phyloP scores from a whole-genome alignment of 2,329 filamentous ascomycete genomes.

The Penicillium nordicum region DNA sequence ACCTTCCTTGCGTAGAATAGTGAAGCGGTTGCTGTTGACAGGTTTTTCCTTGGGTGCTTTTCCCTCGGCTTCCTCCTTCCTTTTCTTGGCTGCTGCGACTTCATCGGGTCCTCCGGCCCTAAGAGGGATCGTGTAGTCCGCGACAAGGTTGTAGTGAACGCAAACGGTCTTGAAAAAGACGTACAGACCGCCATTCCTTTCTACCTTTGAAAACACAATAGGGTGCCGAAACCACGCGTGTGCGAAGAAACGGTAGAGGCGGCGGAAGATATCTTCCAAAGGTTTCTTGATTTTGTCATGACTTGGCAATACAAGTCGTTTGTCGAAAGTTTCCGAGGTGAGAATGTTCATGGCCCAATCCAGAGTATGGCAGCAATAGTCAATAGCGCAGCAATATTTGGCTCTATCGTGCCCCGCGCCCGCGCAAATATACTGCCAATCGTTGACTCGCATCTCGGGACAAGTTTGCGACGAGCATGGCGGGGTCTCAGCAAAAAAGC shows the following conservation, averaged over 20 bases:
- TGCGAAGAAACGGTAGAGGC: constrained; percentile 93
- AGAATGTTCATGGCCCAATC: constrained; percentile 96
- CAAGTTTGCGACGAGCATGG: constrained; percentile 87
- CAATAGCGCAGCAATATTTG: constrained; percentile 78
- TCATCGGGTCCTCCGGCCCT: constrained; percentile 83
- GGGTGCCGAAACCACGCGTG: constrained; percentile 99
- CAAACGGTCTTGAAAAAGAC: constrained; percentile 97
- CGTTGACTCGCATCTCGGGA: constrained; percentile 95
- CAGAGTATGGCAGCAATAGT: constrained; percentile 97
- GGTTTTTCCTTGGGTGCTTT: constrained; percentile 17
- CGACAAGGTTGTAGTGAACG: constrained; percentile 79
- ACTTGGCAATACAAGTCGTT: constrained; percentile 13
- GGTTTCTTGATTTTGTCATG: constrained; percentile 50
- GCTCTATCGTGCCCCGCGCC: not conserved
- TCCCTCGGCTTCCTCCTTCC: not conserved
- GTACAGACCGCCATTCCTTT: constrained; percentile 86
- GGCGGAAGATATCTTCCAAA: constrained; percentile 89
- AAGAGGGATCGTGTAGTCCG: constrained; percentile 90
- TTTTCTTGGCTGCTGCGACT: constrained; percentile 18
- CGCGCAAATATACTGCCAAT: constrained; percentile 98
- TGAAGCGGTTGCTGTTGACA: constrained; percentile 32
- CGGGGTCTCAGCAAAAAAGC: constrained; percentile 85
- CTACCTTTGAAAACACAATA: constrained; percentile 90
- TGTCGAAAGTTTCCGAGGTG: constrained; percentile 88
- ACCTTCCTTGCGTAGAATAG: constrained; percentile 36